Conservation (phyloP, 371 early-diverging fungal genomes). For the Mucor lusitanicus region DNA sequence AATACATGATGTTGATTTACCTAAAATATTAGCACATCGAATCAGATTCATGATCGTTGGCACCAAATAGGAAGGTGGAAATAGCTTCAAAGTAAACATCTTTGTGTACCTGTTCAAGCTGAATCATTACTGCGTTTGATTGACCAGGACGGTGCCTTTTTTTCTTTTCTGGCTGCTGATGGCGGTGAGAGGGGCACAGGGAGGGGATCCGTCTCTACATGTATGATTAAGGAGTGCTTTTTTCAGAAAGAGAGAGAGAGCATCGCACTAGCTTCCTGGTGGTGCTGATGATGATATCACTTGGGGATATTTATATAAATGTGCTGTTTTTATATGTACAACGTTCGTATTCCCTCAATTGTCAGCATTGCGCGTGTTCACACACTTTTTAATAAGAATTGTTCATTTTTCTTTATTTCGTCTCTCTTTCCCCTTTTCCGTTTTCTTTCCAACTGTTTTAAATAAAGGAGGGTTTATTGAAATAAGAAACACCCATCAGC, state of each 20-base stretch:
- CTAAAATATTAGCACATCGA: not conserved
- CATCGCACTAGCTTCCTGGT: not conserved
- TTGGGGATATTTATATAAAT: not conserved
- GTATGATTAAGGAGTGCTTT: not conserved
- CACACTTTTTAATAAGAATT: slow-evolving; percentile 15
- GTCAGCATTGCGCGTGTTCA: slow-evolving; percentile 35
- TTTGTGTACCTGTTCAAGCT: not conserved
- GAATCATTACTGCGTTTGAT: not conserved
- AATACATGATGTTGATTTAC: not conserved
- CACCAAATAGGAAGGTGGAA: not conserved
- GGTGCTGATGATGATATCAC: not conserved
- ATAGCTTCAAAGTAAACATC: not conserved
- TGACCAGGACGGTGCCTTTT: not conserved
- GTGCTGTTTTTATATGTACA: slow-evolving; percentile 6
- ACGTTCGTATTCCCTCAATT: slow-evolving; percentile 26
- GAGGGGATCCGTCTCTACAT: not conserved
- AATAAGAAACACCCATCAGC: not conserved
- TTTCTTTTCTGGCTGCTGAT: not conserved
- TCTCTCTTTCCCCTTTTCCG: slow-evolving; percentile 8
- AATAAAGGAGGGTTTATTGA: slow-evolving; percentile 4
- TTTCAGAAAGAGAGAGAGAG: not conserved
- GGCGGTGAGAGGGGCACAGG: too few relatives aligned
- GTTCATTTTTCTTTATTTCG: slow-evolving; percentile 3
- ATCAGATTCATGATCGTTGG: not conserved
- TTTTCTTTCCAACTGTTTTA: slow-evolving; percentile 13